Conservation (phyloP, 331 rosid species). For the Telfairia occidentalis region DNA sequence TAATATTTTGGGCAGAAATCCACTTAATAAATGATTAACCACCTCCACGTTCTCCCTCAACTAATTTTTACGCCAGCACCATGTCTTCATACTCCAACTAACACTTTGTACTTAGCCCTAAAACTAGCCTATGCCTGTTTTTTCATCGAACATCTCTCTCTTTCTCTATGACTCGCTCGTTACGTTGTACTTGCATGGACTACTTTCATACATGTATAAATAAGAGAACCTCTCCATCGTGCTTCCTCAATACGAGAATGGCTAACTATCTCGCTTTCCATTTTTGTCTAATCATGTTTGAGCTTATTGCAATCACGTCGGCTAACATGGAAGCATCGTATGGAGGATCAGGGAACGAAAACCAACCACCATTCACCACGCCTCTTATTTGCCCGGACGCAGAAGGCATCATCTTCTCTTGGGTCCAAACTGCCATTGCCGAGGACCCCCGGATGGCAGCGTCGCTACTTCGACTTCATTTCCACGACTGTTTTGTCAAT, state of each 20-base stretch:
- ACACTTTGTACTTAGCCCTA: not conserved
- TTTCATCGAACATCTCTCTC: not conserved
- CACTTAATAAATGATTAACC: not conserved
- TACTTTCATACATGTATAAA: not conserved
- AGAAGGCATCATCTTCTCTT: conserved; percentile 48
- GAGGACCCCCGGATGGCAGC: conserved; percentile 75
- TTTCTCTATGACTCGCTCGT: not conserved
- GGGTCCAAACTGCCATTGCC: conserved; percentile 38
- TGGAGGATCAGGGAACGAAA: conserved; percentile 2
- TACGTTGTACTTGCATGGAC: not conserved
- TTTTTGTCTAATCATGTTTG: not conserved
- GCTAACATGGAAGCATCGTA: conserved; percentile 5
- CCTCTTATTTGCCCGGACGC: conserved; percentile 53
- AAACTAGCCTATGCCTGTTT: not conserved
- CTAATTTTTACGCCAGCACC: not conserved
- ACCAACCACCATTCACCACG: conserved; percentile 22
- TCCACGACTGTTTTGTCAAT: conserved; percentile 86
- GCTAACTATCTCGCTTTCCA: not conserved
- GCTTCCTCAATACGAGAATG: not conserved
- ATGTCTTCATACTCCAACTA: not conserved
- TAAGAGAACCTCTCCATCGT: not conserved
- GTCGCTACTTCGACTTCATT: conserved; percentile 72
- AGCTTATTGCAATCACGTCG: not conserved
- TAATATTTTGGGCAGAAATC: not conserved
- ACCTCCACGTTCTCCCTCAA: not conserved